These are phyloP conservation scores for Backusella australiensis DNA, from an alignment of 192 early-diverging fungal genomes.

Conservation along the genomic window DNA sequence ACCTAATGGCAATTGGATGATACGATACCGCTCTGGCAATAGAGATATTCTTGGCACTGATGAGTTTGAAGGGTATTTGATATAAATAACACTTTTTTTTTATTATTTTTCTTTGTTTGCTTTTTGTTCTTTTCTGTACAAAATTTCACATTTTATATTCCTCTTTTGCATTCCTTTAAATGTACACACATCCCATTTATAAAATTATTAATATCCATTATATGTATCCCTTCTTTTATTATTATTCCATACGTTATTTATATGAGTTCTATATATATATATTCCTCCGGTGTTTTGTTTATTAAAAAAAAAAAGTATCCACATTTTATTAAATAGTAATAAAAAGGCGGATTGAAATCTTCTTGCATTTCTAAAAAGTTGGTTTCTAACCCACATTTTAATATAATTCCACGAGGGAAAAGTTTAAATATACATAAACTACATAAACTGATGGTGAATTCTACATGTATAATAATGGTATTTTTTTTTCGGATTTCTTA, in stretches of 20 bases:
- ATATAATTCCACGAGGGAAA: background rate
- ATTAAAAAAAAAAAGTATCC: background rate
- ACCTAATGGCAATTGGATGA: slow-evolving; percentile 40
- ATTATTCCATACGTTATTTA: slow-evolving; percentile 1
- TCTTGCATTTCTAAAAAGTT: background rate
- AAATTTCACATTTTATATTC: background rate
- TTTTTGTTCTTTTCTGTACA: slow-evolving; percentile 7
- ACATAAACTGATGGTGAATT: background rate
- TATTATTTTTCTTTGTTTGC: slow-evolving; percentile 2
- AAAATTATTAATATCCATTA: background rate
- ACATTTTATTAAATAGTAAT: background rate
- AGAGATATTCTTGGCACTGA: slow-evolving; percentile 36
- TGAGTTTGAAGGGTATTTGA: slow-evolving; percentile 34
- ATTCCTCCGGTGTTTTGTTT: background rate
- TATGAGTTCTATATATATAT: slow-evolving; percentile 4
- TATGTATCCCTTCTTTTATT: slow-evolving; percentile 8
- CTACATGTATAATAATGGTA: background rate
- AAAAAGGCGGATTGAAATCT: background rate
- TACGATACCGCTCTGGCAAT: slow-evolving; percentile 33
- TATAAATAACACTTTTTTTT: slow-evolving; percentile 18
- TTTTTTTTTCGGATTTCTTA: background rate
- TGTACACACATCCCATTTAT: background rate
- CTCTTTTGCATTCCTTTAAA: background rate
- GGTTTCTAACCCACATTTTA: background rate
- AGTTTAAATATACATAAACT: background rate